Evolutionary conservation across 768 basidiomycete genomes (phyloP).

Genomic region (Amylocystis lapponica): DNA sequence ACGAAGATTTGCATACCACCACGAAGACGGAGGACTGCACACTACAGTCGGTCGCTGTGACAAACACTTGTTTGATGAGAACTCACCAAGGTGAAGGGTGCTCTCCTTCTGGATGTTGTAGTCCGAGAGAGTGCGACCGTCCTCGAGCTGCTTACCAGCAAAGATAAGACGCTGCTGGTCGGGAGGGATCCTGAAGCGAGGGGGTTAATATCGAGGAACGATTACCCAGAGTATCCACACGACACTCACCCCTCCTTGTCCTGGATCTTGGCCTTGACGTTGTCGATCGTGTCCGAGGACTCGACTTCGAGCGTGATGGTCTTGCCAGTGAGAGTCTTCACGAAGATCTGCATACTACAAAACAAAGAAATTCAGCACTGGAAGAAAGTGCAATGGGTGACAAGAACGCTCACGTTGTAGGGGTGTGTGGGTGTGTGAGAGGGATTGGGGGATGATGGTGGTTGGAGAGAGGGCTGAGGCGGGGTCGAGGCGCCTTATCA

Average conservation of each 20-base stretch:
- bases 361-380: neutral
- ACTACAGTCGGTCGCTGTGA: constrained; percentile 38
- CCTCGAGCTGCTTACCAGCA: constrained; percentile 92
- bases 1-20: constrained; percentile 32
- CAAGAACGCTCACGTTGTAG: constrained; percentile 5
- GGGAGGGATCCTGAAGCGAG: constrained; percentile 77
- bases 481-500: constrained; percentile 10
- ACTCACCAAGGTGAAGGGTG: constrained; percentile 65
- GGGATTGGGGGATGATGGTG: constrained; percentile 9
- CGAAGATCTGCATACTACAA: constrained; percentile 75
- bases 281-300: constrained; percentile 71
- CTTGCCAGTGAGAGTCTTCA: constrained; percentile 87
- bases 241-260: constrained; percentile 87
- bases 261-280: constrained; percentile 79
- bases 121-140: constrained; percentile 84
- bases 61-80: neutral
- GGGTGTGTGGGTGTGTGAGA: neutral
- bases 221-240: constrained; percentile 16
- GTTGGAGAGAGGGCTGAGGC: constrained; percentile 11
- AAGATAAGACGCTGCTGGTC: constrained; percentile 96
- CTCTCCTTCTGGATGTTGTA: constrained; percentile 96
- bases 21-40: constrained; percentile 25
- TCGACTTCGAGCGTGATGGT: constrained; percentile 85
- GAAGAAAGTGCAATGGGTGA: neutral
- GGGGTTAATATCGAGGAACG: neutral